Evolutionary conservation across 495 filamentous ascomycete genomes (phyloP), one percentile per base, ranked within the genome.

Genomic region (Platismatia glauca): DNA sequence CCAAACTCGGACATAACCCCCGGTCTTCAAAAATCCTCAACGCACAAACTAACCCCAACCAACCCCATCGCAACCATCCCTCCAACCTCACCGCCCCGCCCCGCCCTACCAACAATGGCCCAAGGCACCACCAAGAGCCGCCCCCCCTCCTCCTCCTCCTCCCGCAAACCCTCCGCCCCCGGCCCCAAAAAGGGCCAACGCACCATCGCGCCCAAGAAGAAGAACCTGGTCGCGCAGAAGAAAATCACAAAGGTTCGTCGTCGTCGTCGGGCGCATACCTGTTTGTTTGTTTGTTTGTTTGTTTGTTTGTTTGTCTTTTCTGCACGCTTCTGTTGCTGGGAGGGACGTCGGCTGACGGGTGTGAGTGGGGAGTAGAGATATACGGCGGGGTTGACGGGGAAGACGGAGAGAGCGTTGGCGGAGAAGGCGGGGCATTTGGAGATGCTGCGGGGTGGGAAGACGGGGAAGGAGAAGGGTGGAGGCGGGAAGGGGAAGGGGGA

Each of bases 131-230:
- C 70, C 27, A 74, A 74, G 27, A 68, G 65, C 27, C 15, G 62
- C 29, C 34, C 38, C 24, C 52, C 64, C 41, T 48, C 38, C 22
- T 24, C 57, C 20, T 7, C n/a, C 11, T 27, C 55, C 9, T 16
- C 27, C 12, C 11, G 4, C 53, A 71, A 64, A 60, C 60, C 58
- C 60, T 61, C 66, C 31, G 68, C 58, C 37, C 55, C 65, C 55
- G 64, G 66, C 13, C 66, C 81, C 20, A 85, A 84, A 71, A 82
- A 79, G 65, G 85, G 86, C 29, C 69, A 75, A 13, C 74, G 83
- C 20, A 77, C 82, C 50, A 86, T 90, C 56, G 86, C 86, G 27
- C 88, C 88, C 8, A 88, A 87, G 76, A 90, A 87, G 64, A 72
- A 77, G 27, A 70, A 72, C 4, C 73, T 89, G 41, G 79, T 86